Conservation (phyloP, 495 filamentous ascomycete genomes). For the Talaromyces thailandensis region DNA sequence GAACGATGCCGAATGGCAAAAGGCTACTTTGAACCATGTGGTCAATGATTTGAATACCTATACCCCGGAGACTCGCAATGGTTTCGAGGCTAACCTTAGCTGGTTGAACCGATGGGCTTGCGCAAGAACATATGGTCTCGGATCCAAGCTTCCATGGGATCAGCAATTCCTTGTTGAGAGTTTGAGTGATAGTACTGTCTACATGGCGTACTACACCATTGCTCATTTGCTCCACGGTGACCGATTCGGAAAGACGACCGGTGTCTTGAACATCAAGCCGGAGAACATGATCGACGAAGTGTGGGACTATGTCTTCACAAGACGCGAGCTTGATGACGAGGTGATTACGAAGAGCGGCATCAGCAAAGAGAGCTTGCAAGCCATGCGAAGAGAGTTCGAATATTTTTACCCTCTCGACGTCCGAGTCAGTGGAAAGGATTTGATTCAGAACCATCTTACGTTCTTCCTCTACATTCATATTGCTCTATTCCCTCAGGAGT, state of each 20-base stretch:
- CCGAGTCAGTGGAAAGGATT: slow-evolving; percentile 74
- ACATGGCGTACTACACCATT: slow-evolving; percentile 96
- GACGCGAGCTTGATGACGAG: slow-evolving; percentile 55
- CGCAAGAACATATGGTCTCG: slow-evolving; percentile 83
- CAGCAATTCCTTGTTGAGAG: slow-evolving; percentile 83
- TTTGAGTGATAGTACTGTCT: slow-evolving; percentile 84
- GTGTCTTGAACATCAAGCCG: slow-evolving; percentile 56
- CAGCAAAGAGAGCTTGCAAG: slow-evolving; percentile 56
- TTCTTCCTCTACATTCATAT: slow-evolving; percentile 96
- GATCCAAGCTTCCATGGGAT: slow-evolving; percentile 95
- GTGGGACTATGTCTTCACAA: slow-evolving; percentile 88
- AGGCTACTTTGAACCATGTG: slow-evolving; percentile 64
- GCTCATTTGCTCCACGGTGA: slow-evolving; percentile 78
- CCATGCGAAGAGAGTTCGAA: slow-evolving; percentile 82
- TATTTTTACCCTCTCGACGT: slow-evolving; percentile 96
- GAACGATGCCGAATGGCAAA: slow-evolving; percentile 66
- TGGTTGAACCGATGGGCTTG: slow-evolving; percentile 98
- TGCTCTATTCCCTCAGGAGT: slow-evolving; percentile 76
- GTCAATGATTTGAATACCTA: slow-evolving; percentile 71
- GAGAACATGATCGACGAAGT: slow-evolving; percentile 93
- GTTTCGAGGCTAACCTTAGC: slow-evolving; percentile 71
- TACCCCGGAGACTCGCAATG: slow-evolving; percentile 68
- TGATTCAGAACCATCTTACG: slow-evolving; percentile 84
- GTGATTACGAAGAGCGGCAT: slow-evolving; percentile 57
- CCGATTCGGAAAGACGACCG: slow-evolving; percentile 66